Conservation (phyloP, 2,329 filamentous ascomycete species). For the Aciculosporium take region DNA sequence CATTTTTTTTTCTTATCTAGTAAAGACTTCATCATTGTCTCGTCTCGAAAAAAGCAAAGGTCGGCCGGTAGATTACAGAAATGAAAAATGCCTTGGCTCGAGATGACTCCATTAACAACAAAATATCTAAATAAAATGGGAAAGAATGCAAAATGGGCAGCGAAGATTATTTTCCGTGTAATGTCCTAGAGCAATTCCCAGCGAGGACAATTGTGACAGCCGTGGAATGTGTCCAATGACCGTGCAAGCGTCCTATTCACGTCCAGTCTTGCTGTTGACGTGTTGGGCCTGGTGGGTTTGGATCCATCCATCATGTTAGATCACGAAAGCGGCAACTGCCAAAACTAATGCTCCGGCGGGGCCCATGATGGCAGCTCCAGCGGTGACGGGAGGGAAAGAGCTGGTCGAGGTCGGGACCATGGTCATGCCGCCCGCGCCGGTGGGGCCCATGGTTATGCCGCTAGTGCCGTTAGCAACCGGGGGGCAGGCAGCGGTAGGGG, state of each 20-base stretch:
- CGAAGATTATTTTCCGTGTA: no score
- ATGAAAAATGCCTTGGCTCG: no score
- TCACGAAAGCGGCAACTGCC: neutral
- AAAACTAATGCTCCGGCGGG: constrained; percentile 1
- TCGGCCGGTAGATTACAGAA: neutral
- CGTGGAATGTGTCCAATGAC: no score
- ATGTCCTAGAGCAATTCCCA: no score
- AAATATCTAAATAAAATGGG: no score
- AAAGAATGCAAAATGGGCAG: no score
- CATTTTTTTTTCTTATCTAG: neutral
- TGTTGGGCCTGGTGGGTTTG: no score
- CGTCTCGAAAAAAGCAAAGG: neutral
- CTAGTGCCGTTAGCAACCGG: neutral
- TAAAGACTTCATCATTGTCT: neutral
- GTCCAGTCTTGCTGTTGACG: no score
- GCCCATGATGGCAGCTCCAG: neutral
- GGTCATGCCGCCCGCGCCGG: constrained; percentile 1
- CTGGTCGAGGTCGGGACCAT: neutral
- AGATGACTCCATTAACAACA: no score
- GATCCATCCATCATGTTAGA: no score
- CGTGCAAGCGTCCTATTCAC: no score
- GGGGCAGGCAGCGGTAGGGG: neutral
- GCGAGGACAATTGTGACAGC: no score
- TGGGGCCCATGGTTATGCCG: neutral
- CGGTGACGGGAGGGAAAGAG: neutral